Conservation (phyloP, 2,329 filamentous ascomycete genomes). For the Neophaeococcomyces aloes region DNA sequence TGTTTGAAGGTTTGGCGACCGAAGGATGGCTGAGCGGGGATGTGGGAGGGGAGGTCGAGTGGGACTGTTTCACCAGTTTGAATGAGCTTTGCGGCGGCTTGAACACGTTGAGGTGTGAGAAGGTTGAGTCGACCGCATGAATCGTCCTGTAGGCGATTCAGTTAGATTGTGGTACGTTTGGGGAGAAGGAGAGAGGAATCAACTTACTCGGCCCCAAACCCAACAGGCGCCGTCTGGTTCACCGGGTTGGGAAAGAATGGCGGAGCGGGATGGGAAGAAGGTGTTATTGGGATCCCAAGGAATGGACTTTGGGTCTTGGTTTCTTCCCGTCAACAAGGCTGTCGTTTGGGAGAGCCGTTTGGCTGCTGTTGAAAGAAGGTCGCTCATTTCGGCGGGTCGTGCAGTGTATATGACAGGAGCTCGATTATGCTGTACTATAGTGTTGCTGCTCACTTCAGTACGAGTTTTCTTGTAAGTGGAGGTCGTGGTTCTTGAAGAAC, state of each 20-base stretch:
- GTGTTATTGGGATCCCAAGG: slow-evolving; percentile 46
- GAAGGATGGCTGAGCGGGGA: slow-evolving; percentile 45
- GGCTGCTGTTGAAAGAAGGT: slow-evolving; percentile 13
- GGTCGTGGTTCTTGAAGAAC: no score
- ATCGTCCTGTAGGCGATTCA: slow-evolving; percentile 15
- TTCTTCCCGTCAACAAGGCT: slow-evolving; percentile 37
- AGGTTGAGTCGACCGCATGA: slow-evolving; percentile 43
- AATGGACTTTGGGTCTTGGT: slow-evolving; percentile 31
- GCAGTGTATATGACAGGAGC: no score
- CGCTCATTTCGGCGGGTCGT: not conserved
- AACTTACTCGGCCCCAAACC: slow-evolving; percentile 35
- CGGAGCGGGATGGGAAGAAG: slow-evolving; percentile 43
- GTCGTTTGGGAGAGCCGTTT: slow-evolving; percentile 34
- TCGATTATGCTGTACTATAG: no score
- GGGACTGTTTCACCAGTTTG: slow-evolving; percentile 46
- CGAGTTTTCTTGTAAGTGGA: no score
- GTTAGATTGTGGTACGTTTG: not conserved
- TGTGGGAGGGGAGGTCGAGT: slow-evolving; percentile 44
- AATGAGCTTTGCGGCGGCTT: slow-evolving; percentile 43
- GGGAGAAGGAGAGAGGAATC: no score
- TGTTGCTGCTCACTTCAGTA: no score
- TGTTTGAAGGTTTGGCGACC: slow-evolving; percentile 30
- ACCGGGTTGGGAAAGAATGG: slow-evolving; percentile 42
- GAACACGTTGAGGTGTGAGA: slow-evolving; percentile 45
- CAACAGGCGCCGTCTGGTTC: slow-evolving; percentile 48